phyloP scores from a whole-genome alignment of 371 early-diverging fungal species.

The Mucor lusitanicus region DNA sequence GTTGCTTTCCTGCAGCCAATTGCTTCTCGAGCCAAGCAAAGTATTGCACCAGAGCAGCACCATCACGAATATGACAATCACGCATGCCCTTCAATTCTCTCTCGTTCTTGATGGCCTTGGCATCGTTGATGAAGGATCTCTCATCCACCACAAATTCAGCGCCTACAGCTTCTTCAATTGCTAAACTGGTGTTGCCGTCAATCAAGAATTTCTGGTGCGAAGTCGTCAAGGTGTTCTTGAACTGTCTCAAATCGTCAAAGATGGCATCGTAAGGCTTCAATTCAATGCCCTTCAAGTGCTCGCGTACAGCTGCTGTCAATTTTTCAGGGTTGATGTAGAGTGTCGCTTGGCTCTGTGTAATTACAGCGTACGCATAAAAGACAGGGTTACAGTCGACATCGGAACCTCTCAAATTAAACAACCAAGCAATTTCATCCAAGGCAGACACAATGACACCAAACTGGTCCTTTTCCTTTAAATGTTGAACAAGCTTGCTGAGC shows the following conservation, averaged over 20 bases:
- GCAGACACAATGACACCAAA: slow-evolving; percentile 83
- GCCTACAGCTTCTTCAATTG: slow-evolving; percentile 65
- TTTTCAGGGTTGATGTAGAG: slow-evolving; percentile 85
- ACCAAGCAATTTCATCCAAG: slow-evolving; percentile 95
- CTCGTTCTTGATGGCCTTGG: slow-evolving; percentile 94
- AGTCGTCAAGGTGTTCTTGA: slow-evolving; percentile 11
- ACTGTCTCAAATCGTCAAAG: slow-evolving; percentile 67
- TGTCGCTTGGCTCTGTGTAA: slow-evolving; percentile 67
- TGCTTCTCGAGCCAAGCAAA: slow-evolving; percentile 96
- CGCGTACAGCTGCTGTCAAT: slow-evolving; percentile 61
- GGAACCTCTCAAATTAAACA: slow-evolving; percentile 97
- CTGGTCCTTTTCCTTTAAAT: slow-evolving; percentile 56
- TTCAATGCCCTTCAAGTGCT: slow-evolving; percentile 66
- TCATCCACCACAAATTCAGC: slow-evolving; percentile 49
- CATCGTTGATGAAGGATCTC: slow-evolving; percentile 74
- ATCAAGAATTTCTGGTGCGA: slow-evolving; percentile 51
- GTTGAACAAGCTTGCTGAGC: slow-evolving; percentile 61
- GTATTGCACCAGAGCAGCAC: slow-evolving; percentile 87
- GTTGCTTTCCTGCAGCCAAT: slow-evolving; percentile 59
- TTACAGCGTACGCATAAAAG: slow-evolving; percentile 91
- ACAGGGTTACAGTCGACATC: slow-evolving; percentile 98
- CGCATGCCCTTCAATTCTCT: slow-evolving; percentile 93
- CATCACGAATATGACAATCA: slow-evolving; percentile 93
- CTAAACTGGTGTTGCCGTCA: slow-evolving; percentile 68
- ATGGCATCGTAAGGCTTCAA: slow-evolving; percentile 79